phyloP scores from a whole-genome alignment of 768 basidiomycete species.

The Suillus ampliporus region DNA sequence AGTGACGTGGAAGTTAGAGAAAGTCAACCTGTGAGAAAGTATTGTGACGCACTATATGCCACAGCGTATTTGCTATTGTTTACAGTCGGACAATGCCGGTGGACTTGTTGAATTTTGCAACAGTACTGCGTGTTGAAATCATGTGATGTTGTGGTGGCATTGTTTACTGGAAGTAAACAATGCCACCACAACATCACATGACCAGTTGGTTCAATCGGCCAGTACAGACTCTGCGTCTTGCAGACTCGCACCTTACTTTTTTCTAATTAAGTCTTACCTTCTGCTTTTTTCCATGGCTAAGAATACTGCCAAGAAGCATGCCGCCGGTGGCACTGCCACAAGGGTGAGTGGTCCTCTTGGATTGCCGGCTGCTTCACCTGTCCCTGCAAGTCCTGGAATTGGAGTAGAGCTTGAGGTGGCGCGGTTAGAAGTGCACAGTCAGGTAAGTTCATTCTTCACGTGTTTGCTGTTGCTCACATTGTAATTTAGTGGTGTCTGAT shows the following conservation, averaged over 20 bases:
- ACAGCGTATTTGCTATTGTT: neutral
- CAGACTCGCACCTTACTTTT: too few species aligned
- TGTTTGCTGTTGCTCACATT: neutral
- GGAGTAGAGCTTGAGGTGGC: neutral
- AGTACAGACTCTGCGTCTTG: neutral
- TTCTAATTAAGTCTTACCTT: too few species aligned
- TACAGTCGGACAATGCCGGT: neutral
- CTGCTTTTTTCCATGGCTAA: neutral
- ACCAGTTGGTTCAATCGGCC: neutral
- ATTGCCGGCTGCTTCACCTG: neutral
- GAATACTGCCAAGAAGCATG: neutral
- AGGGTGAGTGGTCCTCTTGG: neutral
- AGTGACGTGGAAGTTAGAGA: too few species aligned
- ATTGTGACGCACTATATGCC: neutral
- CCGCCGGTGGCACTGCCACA: neutral
- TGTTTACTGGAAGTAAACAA: too few species aligned
- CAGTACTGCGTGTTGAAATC: too few species aligned
- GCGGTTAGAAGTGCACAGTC: neutral
- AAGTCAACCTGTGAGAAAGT: too few species aligned
- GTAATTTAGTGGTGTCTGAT: neutral
- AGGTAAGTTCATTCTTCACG: neutral
- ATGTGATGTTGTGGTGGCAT: too few species aligned
- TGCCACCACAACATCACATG: too few species aligned
- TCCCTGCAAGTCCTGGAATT: too few species aligned
- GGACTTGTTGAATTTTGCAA: too few species aligned